Base-by-base conservation (phyloP, 371 early-diverging fungal genomes). In the Choanephora cucurbitarum region DNA sequence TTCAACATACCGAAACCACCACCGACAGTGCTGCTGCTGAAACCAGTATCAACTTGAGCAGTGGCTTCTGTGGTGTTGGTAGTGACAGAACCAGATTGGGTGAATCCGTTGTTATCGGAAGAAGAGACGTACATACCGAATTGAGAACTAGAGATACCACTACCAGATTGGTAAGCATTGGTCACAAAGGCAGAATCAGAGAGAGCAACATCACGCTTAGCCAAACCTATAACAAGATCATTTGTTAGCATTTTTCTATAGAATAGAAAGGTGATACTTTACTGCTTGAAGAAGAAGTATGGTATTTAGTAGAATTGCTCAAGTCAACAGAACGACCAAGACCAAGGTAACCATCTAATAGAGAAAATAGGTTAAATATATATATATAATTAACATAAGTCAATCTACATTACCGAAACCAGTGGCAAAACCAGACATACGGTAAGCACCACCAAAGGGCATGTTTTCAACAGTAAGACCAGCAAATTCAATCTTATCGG, bases 331-430 rank as follows among this genome's bases (percentile, higher is more conserved):
- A 54, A 52, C 73, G 73, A 18, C 77, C 77, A 28, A 76, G 69
- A 52, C 77, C 77, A 44, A 76, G 64, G 44, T 76, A 76, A 24
- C 77, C 77, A 60, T 76, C 77, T 69, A 31, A 47, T 28, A 34
- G 23, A 21, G 4, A 14, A 31, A 44, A 39, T 39, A 44, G 2
- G 11, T 10, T 31, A 18, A 46, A 28, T 18, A 17, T 5, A n/a
- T n/a, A n/a, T n/a, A n/a, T n/a, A n/a, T n/a, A n/a, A n/a, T n/a
- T n/a, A n/a, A n/a, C n/a, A n/a, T n/a, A n/a, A n/a, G n/a, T n/a
- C n/a, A n/a, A n/a, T n/a, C n/a, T n/a, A n/a, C n/a, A 8, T 44
- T 69, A 73, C 73, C 73, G 60, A 76, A 76, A 32, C 77, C 77
- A 52, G 57, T 41, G 24, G 55, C 77, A 48, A 76, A 76, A 19